A percentile compares a stretch with the other conserved stretches of the same genome.
phyloP scores from a whole-genome alignment of 1,139 yeast genomes.

The Candida gigantensis region DNA sequence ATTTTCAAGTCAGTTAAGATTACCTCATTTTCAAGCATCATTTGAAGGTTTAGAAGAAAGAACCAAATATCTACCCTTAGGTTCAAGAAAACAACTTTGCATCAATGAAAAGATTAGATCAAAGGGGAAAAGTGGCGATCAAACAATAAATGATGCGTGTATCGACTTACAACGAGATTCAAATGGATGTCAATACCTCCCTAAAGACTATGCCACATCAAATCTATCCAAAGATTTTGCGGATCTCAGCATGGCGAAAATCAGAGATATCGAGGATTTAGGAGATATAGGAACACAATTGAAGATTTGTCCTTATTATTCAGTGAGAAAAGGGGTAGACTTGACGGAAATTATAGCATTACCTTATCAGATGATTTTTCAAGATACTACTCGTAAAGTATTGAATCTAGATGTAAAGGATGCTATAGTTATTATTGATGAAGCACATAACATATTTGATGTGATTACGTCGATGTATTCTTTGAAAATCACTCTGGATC shows the following conservation, averaged over 20 bases:
- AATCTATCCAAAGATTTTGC: conserved; percentile 50
- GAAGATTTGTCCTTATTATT: conserved; percentile 80
- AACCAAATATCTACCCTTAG: conserved; percentile 65
- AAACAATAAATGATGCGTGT: conserved; percentile 82
- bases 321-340: conserved; percentile 57
- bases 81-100: conserved; percentile 85
- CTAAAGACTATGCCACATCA: conserved; percentile 32
- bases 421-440: conserved; percentile 81
- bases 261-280: conserved; percentile 85
- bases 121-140: conserved; percentile 45
- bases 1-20: conserved; percentile 68
- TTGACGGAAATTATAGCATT: conserved; percentile 74
- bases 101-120: conserved; percentile 63
- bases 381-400: conserved; percentile 60
- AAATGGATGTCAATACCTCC: conserved; percentile 54
- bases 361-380: conserved; percentile 82
- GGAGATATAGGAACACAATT: conserved; percentile 57
- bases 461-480: conserved; percentile 74
- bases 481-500: conserved; percentile 51
- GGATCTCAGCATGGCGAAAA: conserved; percentile 58
- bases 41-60: conserved; percentile 41
- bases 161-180: conserved; percentile 60
- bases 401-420: conserved; percentile 60
- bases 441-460: conserved; percentile 88
- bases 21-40: conserved; percentile 68